phyloP scores from a whole-genome alignment of 148 eudicot species.

The Vaccinium macrocarpon region DNA sequence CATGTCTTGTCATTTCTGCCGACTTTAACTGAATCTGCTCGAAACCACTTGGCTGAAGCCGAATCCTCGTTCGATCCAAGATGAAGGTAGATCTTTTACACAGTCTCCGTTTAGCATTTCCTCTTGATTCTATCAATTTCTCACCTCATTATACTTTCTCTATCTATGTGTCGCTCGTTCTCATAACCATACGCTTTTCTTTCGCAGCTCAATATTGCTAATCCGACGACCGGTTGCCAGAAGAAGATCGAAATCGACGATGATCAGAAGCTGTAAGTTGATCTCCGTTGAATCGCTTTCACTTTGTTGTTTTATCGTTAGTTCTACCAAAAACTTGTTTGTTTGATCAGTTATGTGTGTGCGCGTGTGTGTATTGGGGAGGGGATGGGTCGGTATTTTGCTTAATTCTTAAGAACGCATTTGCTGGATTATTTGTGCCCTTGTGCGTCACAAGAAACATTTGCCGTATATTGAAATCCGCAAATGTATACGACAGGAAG shows the following conservation, averaged over 20 bases:
- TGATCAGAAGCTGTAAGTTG: constrained; percentile 13
- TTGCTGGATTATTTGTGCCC: neutral
- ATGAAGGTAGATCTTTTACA: constrained; percentile 1
- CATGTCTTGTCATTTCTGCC: neutral
- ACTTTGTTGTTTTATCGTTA: neutral
- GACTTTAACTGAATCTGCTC: neutral
- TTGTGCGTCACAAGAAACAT: neutral
- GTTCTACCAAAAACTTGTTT: neutral
- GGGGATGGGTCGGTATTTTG: neutral
- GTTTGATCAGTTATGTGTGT: neutral
- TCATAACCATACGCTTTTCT: too few species aligned
- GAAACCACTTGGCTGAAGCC: neutral
- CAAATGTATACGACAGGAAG: neutral
- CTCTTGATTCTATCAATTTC: neutral
- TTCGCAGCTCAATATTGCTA: constrained; percentile 9
- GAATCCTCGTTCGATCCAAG: neutral
- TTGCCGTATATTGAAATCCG: neutral
- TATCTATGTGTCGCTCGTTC: too few species aligned
- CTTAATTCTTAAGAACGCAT: neutral
- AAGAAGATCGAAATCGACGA: constrained; percentile 12
- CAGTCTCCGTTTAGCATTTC: neutral
- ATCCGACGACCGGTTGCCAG: constrained; percentile 17
- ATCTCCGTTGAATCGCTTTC: neutral
- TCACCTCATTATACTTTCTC: too few species aligned
- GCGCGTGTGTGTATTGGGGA: neutral